phyloP scores from a whole-genome alignment of 371 early-diverging fungal species.

The Mortierella sp. region DNA sequence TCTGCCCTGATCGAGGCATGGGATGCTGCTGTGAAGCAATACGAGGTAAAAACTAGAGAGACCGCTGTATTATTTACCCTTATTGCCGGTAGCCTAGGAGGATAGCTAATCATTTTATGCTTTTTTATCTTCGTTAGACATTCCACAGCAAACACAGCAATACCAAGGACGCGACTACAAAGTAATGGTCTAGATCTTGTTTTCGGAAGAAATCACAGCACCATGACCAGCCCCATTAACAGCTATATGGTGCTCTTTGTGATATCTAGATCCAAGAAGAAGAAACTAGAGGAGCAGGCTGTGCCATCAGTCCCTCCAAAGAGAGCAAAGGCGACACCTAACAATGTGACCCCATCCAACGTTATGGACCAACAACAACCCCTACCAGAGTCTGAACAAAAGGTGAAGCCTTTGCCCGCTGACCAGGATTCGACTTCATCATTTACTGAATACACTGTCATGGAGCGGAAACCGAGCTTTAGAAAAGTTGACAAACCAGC shows the following conservation, averaged over 20 bases:
- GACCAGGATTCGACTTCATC: neutral
- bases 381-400: neutral
- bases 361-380: no score
- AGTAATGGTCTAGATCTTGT: neutral
- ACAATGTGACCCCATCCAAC: no score
- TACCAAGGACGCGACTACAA: conserved; percentile 5
- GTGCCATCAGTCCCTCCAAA: no score
- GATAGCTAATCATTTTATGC: neutral
- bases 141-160: conserved; percentile 34
- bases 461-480: conserved; percentile 54
- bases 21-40: conserved; percentile 67
- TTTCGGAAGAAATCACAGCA: neutral
- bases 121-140: conserved; percentile 8
- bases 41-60: conserved; percentile 48
- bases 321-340: no score
- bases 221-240: conserved; percentile 9
- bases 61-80: neutral
- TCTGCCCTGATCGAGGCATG: conserved; percentile 67
- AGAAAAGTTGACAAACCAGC: conserved; percentile 43
- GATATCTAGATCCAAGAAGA: neutral
- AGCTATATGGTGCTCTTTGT: neutral
- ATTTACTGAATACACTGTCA: conserved; percentile 8
- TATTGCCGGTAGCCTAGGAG: neutral
- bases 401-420: neutral
- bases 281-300: neutral